These are phyloP conservation scores for Nephelium lappaceum DNA, from an alignment of 345 rosid species.

Conservation along the genomic window DNA sequence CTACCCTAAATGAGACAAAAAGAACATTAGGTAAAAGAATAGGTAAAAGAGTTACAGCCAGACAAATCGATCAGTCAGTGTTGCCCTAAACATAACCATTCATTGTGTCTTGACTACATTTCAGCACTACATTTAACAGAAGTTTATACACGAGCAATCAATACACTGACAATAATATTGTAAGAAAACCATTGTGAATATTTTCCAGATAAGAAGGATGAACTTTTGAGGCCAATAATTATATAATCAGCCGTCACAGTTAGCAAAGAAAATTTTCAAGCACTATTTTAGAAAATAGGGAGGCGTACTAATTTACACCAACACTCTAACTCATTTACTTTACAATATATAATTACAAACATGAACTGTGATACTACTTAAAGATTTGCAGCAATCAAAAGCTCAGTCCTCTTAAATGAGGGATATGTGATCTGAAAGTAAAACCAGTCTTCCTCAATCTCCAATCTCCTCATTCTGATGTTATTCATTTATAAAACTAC, in stretches of 20 bases:
- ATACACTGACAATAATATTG: neutral
- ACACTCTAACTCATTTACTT: neutral
- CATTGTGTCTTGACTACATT: neutral
- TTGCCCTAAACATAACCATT: neutral
- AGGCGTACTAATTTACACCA: neutral
- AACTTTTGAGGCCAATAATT: neutral
- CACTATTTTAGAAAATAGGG: neutral
- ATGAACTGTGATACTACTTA: neutral
- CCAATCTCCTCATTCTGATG: neutral
- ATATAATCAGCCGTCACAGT: neutral
- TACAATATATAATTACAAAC: neutral
- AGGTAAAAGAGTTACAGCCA: neutral
- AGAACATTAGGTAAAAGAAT: neutral
- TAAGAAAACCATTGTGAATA: no score
- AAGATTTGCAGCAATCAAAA: neutral
- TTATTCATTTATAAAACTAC: neutral
- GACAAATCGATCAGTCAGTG: neutral
- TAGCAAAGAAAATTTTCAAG: constrained; percentile 1
- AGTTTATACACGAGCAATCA: neutral
- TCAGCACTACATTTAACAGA: constrained; percentile 3
- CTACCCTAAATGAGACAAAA: neutral
- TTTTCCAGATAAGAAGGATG: neutral
- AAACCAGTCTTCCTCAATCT: neutral
- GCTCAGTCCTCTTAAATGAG: neutral
- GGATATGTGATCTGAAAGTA: neutral